phyloP scores from a whole-genome alignment of 2,329 filamentous ascomycete species.

The Biscogniauxia mediterranea region DNA sequence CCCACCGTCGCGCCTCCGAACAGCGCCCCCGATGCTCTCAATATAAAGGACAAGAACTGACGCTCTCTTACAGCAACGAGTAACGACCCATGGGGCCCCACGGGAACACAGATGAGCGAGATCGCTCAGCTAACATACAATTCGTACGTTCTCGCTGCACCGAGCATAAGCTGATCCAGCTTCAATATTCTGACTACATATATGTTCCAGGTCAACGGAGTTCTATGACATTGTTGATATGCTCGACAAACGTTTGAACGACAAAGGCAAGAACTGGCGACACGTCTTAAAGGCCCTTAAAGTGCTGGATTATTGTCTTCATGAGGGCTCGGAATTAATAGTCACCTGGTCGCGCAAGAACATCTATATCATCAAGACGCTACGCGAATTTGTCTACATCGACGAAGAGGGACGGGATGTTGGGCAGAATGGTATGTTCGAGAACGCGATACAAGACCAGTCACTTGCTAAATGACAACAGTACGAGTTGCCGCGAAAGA shows the following conservation, averaged over 20 bases:
- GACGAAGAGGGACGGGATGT: conserved; percentile 96
- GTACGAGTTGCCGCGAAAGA: conserved; percentile 96
- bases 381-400: conserved; percentile 94
- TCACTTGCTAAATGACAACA: conserved; percentile 42
- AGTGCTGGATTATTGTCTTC: conserved; percentile 94
- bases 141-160: conserved; percentile 63
- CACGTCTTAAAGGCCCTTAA: conserved; percentile 97
- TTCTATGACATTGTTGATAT: conserved; percentile 99
- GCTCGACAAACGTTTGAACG: conserved; percentile 96
- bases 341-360: conserved; percentile 98
- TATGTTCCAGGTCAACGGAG: conserved; percentile 72
- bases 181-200: conserved; percentile 16
- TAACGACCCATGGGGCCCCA: conserved; percentile 98
- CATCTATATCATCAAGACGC: conserved; percentile 96
- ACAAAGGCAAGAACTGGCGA: conserved; percentile 99
- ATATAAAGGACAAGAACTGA: conserved; percentile 15
- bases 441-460: conserved; percentile 12
- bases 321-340: conserved; percentile 93
- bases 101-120: conserved; percentile 97
- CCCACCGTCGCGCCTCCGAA: neutral
- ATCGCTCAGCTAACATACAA: conserved; percentile 98
- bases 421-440: conserved; percentile 81
- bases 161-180: conserved; percentile 1
- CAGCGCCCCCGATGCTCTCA: conserved; percentile 15
- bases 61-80: conserved; percentile 72